Conservation (phyloP, 768 basidiomycete species). For the Leccinum broughii region DNA sequence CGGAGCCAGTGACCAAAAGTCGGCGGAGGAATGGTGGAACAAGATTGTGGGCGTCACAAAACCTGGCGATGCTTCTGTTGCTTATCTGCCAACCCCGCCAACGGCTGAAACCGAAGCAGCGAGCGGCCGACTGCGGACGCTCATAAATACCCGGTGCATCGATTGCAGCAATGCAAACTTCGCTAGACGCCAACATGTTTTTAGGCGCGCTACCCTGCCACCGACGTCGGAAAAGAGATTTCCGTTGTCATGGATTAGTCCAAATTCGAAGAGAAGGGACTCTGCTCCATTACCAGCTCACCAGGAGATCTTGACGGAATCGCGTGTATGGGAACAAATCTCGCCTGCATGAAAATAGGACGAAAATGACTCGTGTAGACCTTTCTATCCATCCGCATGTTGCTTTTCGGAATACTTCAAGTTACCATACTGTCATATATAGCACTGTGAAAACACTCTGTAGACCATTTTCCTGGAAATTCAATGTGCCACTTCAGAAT, state of each 20-base stretch:
- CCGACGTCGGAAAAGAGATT: constrained; percentile 8
- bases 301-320: constrained; percentile 22
- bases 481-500: too few species aligned
- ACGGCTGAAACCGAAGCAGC: constrained; percentile 2
- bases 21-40: constrained; percentile 26
- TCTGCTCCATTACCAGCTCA: background rate
- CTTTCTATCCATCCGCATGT: too few species aligned
- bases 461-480: too few species aligned
- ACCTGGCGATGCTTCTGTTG: constrained; percentile 11
- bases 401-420: too few species aligned
- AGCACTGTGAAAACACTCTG: too few species aligned
- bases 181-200: constrained; percentile 11
- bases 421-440: too few species aligned
- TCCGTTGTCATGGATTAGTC: constrained; percentile 3
- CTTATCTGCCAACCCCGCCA: constrained; percentile 18
- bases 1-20: constrained; percentile 17
- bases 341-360: background rate
- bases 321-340: constrained; percentile 24
- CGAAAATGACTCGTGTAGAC: too few species aligned
- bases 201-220: constrained; percentile 6
- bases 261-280: background rate
- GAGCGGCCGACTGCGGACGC: constrained; percentile 8
- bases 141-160: constrained; percentile 25
- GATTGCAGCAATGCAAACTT: constrained; percentile 23
- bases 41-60: background rate